These are phyloP conservation scores for Botryotinia convoluta DNA, from an alignment of 2,329 filamentous ascomycete species.

Conservation along the genomic window DNA sequence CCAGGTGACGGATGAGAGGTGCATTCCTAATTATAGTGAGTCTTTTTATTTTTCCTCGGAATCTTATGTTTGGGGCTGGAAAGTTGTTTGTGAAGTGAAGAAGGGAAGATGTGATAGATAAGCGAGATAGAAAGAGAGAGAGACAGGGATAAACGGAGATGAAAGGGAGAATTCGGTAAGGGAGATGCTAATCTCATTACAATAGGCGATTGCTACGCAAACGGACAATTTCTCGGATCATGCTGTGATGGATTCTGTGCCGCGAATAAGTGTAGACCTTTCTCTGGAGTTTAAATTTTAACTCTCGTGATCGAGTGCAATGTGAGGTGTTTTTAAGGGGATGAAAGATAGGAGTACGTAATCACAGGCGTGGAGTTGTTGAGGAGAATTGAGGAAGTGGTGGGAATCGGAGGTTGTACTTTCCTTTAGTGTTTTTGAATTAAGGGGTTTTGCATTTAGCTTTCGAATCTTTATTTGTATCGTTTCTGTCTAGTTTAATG, in stretches of 20 bases:
- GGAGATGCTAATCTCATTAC: neutral
- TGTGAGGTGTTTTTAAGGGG: fast-evolving
- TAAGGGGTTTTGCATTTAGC: neutral
- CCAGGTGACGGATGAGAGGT: neutral
- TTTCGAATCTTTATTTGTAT: neutral
- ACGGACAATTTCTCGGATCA: conserved; percentile 4
- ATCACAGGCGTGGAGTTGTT: neutral
- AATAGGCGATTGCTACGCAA: conserved; percentile 11
- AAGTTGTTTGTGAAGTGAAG: neutral
- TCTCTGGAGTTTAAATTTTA: neutral
- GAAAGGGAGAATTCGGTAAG: neutral
- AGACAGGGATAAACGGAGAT: fast-evolving
- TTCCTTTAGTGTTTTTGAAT: neutral
- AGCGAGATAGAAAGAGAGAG: neutral
- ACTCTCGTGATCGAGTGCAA: neutral
- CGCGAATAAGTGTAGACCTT: conserved; percentile 18
- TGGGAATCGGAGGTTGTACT: fast-evolving
- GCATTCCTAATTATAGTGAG: conserved; percentile 18
- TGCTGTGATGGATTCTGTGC: conserved; percentile 20
- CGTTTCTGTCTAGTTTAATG: neutral
- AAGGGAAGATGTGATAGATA: fast-evolving
- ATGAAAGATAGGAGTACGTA: neutral
- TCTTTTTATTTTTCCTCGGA: neutral
- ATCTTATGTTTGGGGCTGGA: neutral
- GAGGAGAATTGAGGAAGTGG: neutral